Conservation (phyloP, 2,329 filamentous ascomycete genomes). For the Byssoonygena ceratinophila region DNA sequence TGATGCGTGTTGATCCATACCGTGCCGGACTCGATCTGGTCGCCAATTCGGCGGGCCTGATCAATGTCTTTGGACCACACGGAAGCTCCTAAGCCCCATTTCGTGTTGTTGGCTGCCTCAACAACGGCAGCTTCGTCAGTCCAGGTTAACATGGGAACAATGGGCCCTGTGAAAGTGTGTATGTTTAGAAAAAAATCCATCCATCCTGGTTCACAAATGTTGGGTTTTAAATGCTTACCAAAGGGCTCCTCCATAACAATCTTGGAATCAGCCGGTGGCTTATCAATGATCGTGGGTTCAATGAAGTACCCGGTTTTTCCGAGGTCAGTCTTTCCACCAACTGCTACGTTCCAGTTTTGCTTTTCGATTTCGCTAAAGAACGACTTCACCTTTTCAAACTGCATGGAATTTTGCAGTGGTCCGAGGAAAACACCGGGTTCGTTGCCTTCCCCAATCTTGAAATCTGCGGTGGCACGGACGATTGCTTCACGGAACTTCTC, state of each 20-base stretch:
- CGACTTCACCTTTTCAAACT: conserved; percentile 50
- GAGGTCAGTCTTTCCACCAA: conserved; percentile 37
- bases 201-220: too few relatives aligned
- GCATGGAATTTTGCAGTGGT: conserved; percentile 55
- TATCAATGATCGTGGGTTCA: conserved; percentile 48
- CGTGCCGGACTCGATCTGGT: conserved; percentile 46
- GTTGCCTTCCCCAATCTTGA: conserved; percentile 32
- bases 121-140: conserved; percentile 51
- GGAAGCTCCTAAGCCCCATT: conserved; percentile 47
- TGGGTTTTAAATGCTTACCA: conserved; percentile 30
- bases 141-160: conserved; percentile 55
- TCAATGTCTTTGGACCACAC: conserved; percentile 48
- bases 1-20: conserved; percentile 50
- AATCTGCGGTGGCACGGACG: conserved; percentile 36
- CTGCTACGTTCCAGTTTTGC: conserved; percentile 44
- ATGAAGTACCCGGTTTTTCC: conserved; percentile 45
- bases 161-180: conserved; percentile 40
- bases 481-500: conserved; percentile 43
- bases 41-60: conserved; percentile 43
- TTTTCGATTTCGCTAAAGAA: conserved; percentile 48
- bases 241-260: conserved; percentile 53
- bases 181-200: background rate
- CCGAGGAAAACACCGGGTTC: conserved; percentile 43
- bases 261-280: conserved; percentile 46
- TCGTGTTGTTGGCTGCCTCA: conserved; percentile 43